Percentiles rank a stretch among this genome's conserved stretches.
Evolutionary conservation across 176 grass and related monocot species (phyloP).

Genomic region (Thinopyrum elongatum): DNA sequence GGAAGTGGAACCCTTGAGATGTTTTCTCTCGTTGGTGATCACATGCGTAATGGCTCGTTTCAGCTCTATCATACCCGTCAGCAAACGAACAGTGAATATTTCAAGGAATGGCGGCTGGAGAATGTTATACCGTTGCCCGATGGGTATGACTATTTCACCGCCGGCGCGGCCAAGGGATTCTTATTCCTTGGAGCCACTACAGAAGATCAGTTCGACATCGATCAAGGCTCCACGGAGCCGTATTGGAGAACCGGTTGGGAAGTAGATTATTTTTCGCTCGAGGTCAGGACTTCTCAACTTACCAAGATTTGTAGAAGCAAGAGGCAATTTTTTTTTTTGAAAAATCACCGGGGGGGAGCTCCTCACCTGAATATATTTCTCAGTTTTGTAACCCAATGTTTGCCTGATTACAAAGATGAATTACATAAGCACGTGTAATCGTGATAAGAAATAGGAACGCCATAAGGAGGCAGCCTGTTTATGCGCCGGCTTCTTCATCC

Average conservation of each 20-base stretch:
- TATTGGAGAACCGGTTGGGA: background rate
- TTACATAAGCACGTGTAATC: too few relatives aligned
- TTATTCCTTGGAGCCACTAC: background rate
- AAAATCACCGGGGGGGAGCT: too few relatives aligned
- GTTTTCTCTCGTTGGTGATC: background rate
- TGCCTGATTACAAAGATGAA: too few relatives aligned
- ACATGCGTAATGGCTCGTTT: background rate
- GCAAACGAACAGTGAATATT: background rate
- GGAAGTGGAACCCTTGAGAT: background rate
- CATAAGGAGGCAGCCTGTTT: too few relatives aligned
- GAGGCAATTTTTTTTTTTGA: too few relatives aligned
- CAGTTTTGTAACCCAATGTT: too few relatives aligned
- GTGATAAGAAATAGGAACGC: too few relatives aligned
- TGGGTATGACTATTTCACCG: background rate
- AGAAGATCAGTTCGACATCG: background rate
- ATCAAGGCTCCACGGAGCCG: background rate
- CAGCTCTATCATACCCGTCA: background rate
- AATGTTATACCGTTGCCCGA: background rate
- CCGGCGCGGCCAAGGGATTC: background rate
- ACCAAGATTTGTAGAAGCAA: background rate
- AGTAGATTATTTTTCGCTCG: background rate
- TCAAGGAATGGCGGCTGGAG: background rate
- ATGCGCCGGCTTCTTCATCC: too few relatives aligned
- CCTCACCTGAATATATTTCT: too few relatives aligned
- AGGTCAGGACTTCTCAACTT: background rate